phyloP scores from a whole-genome alignment of 805 yeast species.

The Barnettozyma salicaria region DNA sequence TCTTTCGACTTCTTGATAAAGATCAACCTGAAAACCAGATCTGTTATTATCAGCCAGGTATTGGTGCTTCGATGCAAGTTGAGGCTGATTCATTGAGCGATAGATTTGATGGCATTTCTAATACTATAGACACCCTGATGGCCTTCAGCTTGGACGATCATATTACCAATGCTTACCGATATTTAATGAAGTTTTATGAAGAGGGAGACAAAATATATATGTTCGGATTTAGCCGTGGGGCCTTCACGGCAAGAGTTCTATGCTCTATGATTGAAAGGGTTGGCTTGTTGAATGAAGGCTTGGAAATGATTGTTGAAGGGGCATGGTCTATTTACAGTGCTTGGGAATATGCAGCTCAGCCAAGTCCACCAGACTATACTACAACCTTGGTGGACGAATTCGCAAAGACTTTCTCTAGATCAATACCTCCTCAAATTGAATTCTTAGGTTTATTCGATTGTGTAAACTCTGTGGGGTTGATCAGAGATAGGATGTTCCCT shows the following conservation, averaged over 20 bases:
- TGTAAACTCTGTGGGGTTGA: slow-evolving; percentile 57
- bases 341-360: slow-evolving; percentile 59
- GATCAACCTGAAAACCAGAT: slow-evolving; percentile 35
- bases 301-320: slow-evolving; percentile 47
- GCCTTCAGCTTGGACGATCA: slow-evolving; percentile 53
- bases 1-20: slow-evolving; percentile 47
- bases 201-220: slow-evolving; percentile 47
- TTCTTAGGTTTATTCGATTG: slow-evolving; percentile 70
- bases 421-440: slow-evolving; percentile 37
- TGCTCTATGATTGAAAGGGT: slow-evolving; percentile 61
- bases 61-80: slow-evolving; percentile 47
- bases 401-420: slow-evolving; percentile 45
- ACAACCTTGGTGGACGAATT: slow-evolving; percentile 47
- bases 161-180: slow-evolving; percentile 51
- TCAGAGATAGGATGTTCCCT: slow-evolving; percentile 54
- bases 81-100: slow-evolving; percentile 26
- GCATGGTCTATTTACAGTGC: slow-evolving; percentile 59
- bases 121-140: slow-evolving; percentile 38
- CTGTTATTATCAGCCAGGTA: slow-evolving; percentile 66
- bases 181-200: slow-evolving; percentile 42
- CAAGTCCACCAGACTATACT: slow-evolving; percentile 37
- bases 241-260: slow-evolving; percentile 57
- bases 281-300: slow-evolving; percentile 51
- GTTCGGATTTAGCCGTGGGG: slow-evolving; percentile 63
- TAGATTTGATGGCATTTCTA: slow-evolving; percentile 17